Conservation (phyloP, 2,329 filamentous ascomycete genomes). For the Teratosphaeria nubilosa region DNA sequence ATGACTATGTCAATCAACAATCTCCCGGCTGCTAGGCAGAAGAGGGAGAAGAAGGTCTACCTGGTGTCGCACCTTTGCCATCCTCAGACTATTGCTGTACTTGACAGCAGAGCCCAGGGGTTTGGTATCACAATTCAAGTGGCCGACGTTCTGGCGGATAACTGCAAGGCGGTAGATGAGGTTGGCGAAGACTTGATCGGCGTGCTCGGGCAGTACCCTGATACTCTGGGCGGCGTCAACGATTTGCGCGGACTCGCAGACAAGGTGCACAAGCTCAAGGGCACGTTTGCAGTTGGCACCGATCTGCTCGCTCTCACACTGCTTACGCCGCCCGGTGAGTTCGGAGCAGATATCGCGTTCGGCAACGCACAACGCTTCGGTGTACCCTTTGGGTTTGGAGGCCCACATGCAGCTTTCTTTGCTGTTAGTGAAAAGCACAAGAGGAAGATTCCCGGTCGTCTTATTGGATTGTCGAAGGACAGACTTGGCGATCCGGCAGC, state of each 20-base stretch:
- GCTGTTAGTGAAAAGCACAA: constrained; percentile 85
- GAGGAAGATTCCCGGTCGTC: constrained; percentile 82
- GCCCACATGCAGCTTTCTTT: constrained; percentile 95
- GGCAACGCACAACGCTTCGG: constrained; percentile 86
- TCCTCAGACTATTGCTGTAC: constrained; percentile 74
- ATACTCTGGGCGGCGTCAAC: constrained; percentile 70
- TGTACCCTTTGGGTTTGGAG: constrained; percentile 83
- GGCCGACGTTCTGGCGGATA: constrained; percentile 58
- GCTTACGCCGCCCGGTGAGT: constrained; percentile 82
- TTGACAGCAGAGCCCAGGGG: constrained; percentile 78
- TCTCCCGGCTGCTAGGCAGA: constrained; percentile 60
- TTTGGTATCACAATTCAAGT: constrained; percentile 74
- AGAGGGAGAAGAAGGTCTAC: constrained; percentile 66
- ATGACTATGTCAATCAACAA: constrained; percentile 86
- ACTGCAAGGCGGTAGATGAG: constrained; percentile 56
- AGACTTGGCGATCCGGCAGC: constrained; percentile 72
- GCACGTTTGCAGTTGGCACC: constrained; percentile 76
- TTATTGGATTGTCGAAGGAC: constrained; percentile 88
- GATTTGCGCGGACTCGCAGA: constrained; percentile 68
- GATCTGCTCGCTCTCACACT: constrained; percentile 81
- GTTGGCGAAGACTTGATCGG: constrained; percentile 76
- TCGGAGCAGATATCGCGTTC: constrained; percentile 90
- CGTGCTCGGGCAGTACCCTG: constrained; percentile 89
- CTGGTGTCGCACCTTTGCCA: constrained; percentile 76
- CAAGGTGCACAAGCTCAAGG: constrained; percentile 64